phyloP scores from a whole-genome alignment of 768 basidiomycete genomes.

The Mycena albidolilacea region DNA sequence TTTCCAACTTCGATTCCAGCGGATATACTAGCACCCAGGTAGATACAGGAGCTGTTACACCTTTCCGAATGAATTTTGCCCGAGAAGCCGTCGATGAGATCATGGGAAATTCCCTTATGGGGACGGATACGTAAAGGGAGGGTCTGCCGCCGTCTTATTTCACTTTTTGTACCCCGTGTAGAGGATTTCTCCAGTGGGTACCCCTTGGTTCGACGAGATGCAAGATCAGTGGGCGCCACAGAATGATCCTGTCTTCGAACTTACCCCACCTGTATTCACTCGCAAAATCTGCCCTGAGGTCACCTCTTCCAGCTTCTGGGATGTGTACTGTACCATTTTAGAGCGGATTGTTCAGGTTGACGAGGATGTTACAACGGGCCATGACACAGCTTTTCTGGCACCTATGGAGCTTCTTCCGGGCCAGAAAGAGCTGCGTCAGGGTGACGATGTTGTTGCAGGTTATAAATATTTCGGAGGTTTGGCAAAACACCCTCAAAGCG shows the following conservation, averaged over 20 bases:
- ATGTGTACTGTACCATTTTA: slow-evolving; percentile 8
- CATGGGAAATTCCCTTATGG: no score
- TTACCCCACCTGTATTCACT: slow-evolving; percentile 47
- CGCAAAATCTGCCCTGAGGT: slow-evolving; percentile 29
- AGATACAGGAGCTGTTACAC: no score
- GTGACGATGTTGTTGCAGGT: slow-evolving; percentile 12
- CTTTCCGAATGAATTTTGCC: no score
- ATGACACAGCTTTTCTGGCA: neutral
- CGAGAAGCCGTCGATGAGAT: no score
- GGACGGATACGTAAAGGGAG: no score
- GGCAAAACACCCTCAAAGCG: neutral
- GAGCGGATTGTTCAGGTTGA: neutral
- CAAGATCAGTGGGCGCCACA: slow-evolving; percentile 45
- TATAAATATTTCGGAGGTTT: slow-evolving; percentile 13
- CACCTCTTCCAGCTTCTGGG: slow-evolving; percentile 35
- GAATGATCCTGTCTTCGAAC: slow-evolving; percentile 47
- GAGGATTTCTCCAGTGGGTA: no score
- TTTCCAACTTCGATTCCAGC: no score
- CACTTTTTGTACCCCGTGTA: no score
- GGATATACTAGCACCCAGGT: no score
- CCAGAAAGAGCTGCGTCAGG: slow-evolving; percentile 8
- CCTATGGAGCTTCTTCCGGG: slow-evolving; percentile 1
- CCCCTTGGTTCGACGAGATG: no score
- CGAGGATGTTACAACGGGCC: neutral
- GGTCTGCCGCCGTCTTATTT: no score